A percentile compares a stretch with the other conserved stretches of the same genome.
Conservation (phyloP, 148 eudicot species). For the Nyssa sinensis region DNA sequence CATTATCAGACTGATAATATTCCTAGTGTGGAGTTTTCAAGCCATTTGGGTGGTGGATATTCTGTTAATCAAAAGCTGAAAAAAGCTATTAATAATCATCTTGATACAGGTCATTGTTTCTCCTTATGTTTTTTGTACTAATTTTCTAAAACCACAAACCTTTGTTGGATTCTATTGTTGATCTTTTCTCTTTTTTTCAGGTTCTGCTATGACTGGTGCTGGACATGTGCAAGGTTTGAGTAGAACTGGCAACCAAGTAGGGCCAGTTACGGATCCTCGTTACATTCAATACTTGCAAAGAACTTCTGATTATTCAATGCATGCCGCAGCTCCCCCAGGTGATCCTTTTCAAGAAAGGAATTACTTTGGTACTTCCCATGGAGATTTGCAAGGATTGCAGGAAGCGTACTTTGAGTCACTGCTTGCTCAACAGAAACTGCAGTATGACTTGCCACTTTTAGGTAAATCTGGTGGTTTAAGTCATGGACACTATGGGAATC, state of each 20-base stretch:
- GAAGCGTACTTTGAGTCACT: conserved; percentile 41
- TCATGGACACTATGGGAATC: conserved; percentile 30
- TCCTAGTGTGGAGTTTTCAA: conserved; percentile 20
- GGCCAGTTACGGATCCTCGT: conserved; percentile 26
- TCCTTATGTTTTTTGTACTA: background rate
- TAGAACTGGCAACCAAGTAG: conserved; percentile 27
- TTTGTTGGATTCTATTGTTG: background rate
- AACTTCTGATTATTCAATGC: conserved; percentile 18
- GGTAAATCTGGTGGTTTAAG: conserved; percentile 26
- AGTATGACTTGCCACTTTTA: conserved; percentile 23
- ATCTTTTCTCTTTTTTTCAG: conserved; percentile 3
- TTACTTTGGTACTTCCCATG: conserved; percentile 15
- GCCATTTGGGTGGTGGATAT: conserved; percentile 21
- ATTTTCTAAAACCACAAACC: background rate
- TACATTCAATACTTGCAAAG: conserved; percentile 25
- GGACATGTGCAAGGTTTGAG: conserved; percentile 21
- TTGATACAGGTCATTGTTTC: conserved; percentile 23
- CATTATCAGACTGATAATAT: conserved; percentile 16
- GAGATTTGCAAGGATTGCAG: conserved; percentile 30
- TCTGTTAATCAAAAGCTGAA: conserved; percentile 23
- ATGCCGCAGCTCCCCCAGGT: conserved; percentile 14
- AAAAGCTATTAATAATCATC: conserved; percentile 14
- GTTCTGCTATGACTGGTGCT: conserved; percentile 18
- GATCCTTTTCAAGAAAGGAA: conserved; percentile 25
- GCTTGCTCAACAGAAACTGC: conserved; percentile 43